Evolutionary conservation across 2,329 filamentous ascomycete genomes (phyloP).

Genomic region (Bipolaris bicolor): DNA sequence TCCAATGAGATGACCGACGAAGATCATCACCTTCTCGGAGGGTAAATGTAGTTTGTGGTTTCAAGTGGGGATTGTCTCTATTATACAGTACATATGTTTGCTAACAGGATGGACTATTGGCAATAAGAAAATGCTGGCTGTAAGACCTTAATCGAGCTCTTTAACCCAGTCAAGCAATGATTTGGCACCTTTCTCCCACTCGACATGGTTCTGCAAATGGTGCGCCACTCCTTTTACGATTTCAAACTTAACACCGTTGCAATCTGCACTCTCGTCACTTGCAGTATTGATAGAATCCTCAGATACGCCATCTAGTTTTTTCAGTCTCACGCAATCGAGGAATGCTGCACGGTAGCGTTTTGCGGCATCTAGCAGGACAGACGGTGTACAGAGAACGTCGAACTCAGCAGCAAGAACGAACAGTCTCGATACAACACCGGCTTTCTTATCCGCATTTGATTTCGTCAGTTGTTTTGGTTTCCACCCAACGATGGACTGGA

Average conservation of each 20-base stretch:
- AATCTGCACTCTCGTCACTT: neutral
- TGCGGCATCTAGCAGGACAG: slow-evolving; percentile 47
- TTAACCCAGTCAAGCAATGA: slow-evolving; percentile 43
- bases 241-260: slow-evolving; percentile 50
- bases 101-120: too few relatives aligned
- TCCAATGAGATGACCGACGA: too few relatives aligned
- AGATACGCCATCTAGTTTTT: slow-evolving; percentile 38
- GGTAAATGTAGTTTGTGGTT: too few relatives aligned
- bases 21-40: too few relatives aligned
- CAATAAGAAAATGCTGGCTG: neutral
- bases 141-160: neutral
- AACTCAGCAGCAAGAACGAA: slow-evolving; percentile 35
- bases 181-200: slow-evolving; percentile 56
- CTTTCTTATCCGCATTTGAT: neutral
- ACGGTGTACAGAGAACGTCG: slow-evolving; percentile 37
- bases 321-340: slow-evolving; percentile 34
- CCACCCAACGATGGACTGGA: slow-evolving; percentile 46
- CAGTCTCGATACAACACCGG: slow-evolving; percentile 17
- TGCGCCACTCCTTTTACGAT: slow-evolving; percentile 57
- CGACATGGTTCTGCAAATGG: slow-evolving; percentile 61
- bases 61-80: too few relatives aligned
- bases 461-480: slow-evolving; percentile 46
- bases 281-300: slow-evolving; percentile 8
- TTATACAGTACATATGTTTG: too few relatives aligned
- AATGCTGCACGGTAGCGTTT: slow-evolving; percentile 48